Base-by-base conservation (phyloP, 345 rosid genomes). In the Hibiscus mutabilis region DNA sequence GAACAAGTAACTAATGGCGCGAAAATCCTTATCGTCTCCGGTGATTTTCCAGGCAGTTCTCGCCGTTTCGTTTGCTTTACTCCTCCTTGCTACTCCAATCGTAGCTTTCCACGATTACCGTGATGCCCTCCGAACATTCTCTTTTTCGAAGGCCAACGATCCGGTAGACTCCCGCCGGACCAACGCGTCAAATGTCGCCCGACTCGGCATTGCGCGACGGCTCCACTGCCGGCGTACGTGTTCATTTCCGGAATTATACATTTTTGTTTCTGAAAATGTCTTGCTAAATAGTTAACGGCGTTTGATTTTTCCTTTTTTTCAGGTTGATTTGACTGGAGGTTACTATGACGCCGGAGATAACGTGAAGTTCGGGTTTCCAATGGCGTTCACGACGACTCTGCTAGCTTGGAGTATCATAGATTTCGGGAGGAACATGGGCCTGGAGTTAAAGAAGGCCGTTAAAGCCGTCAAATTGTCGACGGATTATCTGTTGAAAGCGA, bases 331-430 rank as follows among this genome's bases (percentile, higher is more conserved):
- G 35, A 82, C 86, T 0, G 98, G 98, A 0, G 98, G 98, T 2
- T 94, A 91, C 82, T 94, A 94, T 80, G 98, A 94, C 78, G 97
- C 98, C 2, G 98, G 98, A 68, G 98, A 94, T 78, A 94, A 94
- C 53, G 76, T 94, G 9, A 94, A 91, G 83, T 94, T 94, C 61
- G 98, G 98, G 0, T 89, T 94, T 56, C 98, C 98, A 5, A 92
- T 94, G 97, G 97, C 98, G n/a, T 94, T 91, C 77, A 91, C 97
- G 13, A 83, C 96, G 40, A 91, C 97, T 27, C 73, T 94, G 87
- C 77, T 94, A 40, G 74, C 98, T 1, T 94, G 98, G 97, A 94
- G 97, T 75, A 79, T 92, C 13, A 88, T 94, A 42, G 98, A 94
- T 71, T 94, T 94, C 77, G 97, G 96, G 2, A 83, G 52, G 73